phyloP scores from a whole-genome alignment of 1,139 yeast genomes.

The Zygosaccharomyces pseudobailii region DNA sequence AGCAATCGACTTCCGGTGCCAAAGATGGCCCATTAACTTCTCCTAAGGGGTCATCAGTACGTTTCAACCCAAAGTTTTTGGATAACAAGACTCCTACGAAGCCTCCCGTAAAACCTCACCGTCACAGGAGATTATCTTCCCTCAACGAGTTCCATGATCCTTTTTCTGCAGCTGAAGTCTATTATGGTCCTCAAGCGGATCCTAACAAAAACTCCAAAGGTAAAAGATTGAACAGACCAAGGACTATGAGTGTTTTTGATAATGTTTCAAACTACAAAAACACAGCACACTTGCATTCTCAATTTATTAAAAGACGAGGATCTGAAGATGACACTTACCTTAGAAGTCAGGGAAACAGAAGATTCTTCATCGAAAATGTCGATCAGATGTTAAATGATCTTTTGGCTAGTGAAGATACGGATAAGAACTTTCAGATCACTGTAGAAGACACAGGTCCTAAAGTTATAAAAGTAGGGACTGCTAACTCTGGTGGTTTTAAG shows the following conservation, averaged over 20 bases:
- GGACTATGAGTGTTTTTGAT: slow-evolving; percentile 40
- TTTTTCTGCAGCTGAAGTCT: slow-evolving; percentile 59
- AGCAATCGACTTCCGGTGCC: neutral
- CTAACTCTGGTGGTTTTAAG: slow-evolving; percentile 74
- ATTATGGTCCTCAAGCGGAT: slow-evolving; percentile 63
- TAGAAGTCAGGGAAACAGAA: slow-evolving; percentile 39
- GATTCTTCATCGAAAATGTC: slow-evolving; percentile 71
- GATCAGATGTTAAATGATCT: slow-evolving; percentile 67
- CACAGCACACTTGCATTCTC: slow-evolving; percentile 17
- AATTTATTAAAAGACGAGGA: slow-evolving; percentile 46
- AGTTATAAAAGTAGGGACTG: slow-evolving; percentile 76
- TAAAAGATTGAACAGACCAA: slow-evolving; percentile 20
- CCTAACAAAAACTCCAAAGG: slow-evolving; percentile 36
- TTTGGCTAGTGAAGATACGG: slow-evolving; percentile 79
- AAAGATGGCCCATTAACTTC: neutral
- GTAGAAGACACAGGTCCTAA: slow-evolving; percentile 94
- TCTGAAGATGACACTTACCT: slow-evolving; percentile 56
- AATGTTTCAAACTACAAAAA: slow-evolving; percentile 27
- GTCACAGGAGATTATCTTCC: slow-evolving; percentile 30
- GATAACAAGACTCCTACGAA: neutral
- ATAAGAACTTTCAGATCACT: slow-evolving; percentile 79
- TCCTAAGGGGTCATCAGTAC: neutral
- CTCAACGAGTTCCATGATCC: slow-evolving; percentile 45
- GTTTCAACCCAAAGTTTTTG: slow-evolving; percentile 1
- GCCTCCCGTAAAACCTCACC: slow-evolving; percentile 5